Evolutionary conservation across 2,329 filamentous ascomycete species (phyloP).

Genomic region (Coleophoma cylindrospora): DNA sequence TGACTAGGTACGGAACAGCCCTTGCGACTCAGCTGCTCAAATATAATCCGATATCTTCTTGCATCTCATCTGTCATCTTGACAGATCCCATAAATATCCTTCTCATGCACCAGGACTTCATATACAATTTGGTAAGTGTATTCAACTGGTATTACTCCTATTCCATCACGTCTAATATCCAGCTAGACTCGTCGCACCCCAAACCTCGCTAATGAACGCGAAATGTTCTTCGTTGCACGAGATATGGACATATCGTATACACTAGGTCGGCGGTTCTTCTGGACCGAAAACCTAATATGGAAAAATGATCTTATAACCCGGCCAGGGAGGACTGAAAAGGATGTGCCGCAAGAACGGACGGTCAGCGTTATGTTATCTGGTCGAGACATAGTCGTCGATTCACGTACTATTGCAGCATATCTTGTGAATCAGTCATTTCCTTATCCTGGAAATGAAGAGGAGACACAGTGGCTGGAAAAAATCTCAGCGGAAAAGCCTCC

Average conservation of each 20-base stretch:
- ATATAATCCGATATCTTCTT: slow-evolving; percentile 26
- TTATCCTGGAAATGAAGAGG: slow-evolving; percentile 15
- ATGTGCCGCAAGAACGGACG: slow-evolving; percentile 26
- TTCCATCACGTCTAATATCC: no score
- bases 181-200: slow-evolving; percentile 28
- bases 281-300: slow-evolving; percentile 53
- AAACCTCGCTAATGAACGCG: slow-evolving; percentile 44
- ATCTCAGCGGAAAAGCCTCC: background rate
- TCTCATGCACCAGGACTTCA: slow-evolving; percentile 53
- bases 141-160: background rate
- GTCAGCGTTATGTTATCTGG: slow-evolving; percentile 42
- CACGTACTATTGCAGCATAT: slow-evolving; percentile 42
- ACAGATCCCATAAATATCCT: slow-evolving; percentile 53
- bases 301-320: slow-evolving; percentile 35
- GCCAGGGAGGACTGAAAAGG: background rate
- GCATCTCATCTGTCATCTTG: slow-evolving; percentile 42
- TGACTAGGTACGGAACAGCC: slow-evolving; percentile 34
- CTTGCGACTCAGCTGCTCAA: slow-evolving; percentile 48
- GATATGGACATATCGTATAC: slow-evolving; percentile 52
- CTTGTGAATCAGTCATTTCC: slow-evolving; percentile 23
- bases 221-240: slow-evolving; percentile 51
- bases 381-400: slow-evolving; percentile 46
- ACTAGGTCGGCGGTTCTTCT: slow-evolving; percentile 50
- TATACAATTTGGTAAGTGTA: slow-evolving; percentile 46
- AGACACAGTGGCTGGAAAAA: slow-evolving; percentile 10